Conservation (phyloP, 176 grass and related monocot genomes). For the Bolboschoenus planiculmis region DNA sequence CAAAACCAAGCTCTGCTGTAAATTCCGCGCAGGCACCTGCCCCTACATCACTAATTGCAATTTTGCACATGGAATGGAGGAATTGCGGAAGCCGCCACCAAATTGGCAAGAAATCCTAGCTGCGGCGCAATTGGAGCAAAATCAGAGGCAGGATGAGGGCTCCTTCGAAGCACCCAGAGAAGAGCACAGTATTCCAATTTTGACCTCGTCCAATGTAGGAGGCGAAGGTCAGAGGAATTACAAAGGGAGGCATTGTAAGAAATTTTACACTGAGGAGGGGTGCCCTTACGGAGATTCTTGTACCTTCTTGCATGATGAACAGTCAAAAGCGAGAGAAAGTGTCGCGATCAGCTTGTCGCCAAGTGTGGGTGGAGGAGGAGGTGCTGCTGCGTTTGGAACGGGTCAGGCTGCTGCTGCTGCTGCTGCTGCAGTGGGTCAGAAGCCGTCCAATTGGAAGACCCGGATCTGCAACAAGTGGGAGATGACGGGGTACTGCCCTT, state of each 20-base stretch:
- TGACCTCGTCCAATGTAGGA: constrained; percentile 43
- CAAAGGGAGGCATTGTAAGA: constrained; percentile 95
- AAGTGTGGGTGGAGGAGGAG: constrained; percentile 37
- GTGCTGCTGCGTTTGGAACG: constrained; percentile 12
- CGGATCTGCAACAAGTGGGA: constrained; percentile 99
- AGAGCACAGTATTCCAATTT: constrained; percentile 80
- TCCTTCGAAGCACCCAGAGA: constrained; percentile 26
- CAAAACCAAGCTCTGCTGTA: constrained; percentile 99
- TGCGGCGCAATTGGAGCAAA: constrained; percentile 41
- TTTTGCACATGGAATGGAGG: constrained; percentile 97
- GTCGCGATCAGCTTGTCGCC: constrained; percentile 87
- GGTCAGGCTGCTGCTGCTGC: neutral
- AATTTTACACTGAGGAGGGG: constrained; percentile 96
- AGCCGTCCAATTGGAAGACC: constrained; percentile 98
- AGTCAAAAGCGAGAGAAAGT: constrained; percentile 86
- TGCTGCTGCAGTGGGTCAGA: constrained; percentile 15
- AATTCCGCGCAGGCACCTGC: constrained; percentile 83
- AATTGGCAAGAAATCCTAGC: constrained; percentile 98
- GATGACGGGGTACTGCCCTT: constrained; percentile 98
- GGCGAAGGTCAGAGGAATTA: constrained; percentile 45
- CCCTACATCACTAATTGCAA: constrained; percentile 95
- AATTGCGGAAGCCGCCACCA: constrained; percentile 93
- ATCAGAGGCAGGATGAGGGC: constrained; percentile 41
- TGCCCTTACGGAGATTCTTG: constrained; percentile 85
- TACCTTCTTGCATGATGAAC: constrained; percentile 94